A percentile compares a stretch with the other conserved stretches of the same genome.
Conservation (phyloP, 2,329 filamentous ascomycete species). For the Colletotrichum liriopes region DNA sequence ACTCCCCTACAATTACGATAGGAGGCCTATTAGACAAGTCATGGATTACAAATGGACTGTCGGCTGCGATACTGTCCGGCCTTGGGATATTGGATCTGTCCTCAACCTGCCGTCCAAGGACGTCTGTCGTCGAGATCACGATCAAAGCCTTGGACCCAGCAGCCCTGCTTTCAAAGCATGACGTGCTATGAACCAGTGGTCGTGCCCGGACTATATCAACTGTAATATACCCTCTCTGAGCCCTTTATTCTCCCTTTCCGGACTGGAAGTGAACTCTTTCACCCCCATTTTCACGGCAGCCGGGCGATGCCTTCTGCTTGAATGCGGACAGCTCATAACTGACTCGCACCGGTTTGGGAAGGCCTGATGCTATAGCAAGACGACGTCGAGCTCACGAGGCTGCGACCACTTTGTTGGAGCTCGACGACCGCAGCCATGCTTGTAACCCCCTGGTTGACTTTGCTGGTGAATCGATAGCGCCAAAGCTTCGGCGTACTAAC, state of each 20-base stretch:
- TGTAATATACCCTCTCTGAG: not conserved
- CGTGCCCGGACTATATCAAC: not conserved
- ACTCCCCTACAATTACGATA: not conserved
- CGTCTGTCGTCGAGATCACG: not conserved
- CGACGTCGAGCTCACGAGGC: not conserved
- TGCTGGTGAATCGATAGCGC: slow-evolving; percentile 28
- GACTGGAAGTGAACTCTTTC: not conserved
- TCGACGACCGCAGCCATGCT: not conserved
- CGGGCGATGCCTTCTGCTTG: not conserved
- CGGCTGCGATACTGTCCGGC: not conserved
- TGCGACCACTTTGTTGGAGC: not conserved
- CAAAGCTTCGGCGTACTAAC: slow-evolving; percentile 28
- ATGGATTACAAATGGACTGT: not conserved
- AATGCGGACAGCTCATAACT: not conserved
- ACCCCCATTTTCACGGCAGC: not conserved
- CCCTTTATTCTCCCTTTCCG: not conserved
- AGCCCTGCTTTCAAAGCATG: not conserved
- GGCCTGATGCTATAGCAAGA: not conserved
- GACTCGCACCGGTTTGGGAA: not conserved
- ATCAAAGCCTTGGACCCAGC: not conserved
- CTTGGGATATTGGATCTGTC: not conserved
- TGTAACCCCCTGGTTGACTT: slow-evolving; percentile 3
- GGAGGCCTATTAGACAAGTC: not conserved
- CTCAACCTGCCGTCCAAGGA: not conserved
- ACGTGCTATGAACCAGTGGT: not conserved